A percentile compares a stretch with the other conserved stretches of the same genome.
These are phyloP conservation scores for Halenospora varia DNA, from an alignment of 495 filamentous ascomycete genomes.

Conservation along the genomic window DNA sequence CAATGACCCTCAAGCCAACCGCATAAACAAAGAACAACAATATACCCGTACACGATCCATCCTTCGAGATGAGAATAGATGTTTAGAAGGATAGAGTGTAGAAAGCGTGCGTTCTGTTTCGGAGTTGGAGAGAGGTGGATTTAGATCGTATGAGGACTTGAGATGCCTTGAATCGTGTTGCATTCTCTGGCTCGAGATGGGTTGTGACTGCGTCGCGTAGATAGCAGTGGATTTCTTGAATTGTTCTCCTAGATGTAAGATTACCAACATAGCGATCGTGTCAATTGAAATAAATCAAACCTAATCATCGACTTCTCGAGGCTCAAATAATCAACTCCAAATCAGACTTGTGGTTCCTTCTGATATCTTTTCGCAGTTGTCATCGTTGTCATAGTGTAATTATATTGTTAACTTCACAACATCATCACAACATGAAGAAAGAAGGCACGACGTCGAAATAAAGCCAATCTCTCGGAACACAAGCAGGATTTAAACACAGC, in stretches of 20 bases:
- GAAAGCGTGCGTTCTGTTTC: not conserved
- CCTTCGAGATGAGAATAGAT: not conserved
- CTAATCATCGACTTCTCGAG: not conserved
- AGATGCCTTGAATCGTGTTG: too few relatives aligned
- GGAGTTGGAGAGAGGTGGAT: not conserved
- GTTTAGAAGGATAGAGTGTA: constrained; percentile 1
- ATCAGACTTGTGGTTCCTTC: too few relatives aligned
- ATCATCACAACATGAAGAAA: not conserved
- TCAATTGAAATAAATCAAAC: not conserved
- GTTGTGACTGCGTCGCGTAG: not conserved
- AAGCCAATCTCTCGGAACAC: not conserved
- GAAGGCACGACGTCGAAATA: constrained; percentile 16
- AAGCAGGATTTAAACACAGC: not conserved
- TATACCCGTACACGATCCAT: not conserved
- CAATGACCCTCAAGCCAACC: constrained; percentile 72
- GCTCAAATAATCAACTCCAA: too few relatives aligned
- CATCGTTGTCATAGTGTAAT: too few relatives aligned
- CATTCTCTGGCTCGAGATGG: not conserved
- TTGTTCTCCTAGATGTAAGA: constrained; percentile 4
- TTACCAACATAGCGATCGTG: constrained; percentile 4
- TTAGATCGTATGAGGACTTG: too few relatives aligned
- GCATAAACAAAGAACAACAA: constrained; percentile 15
- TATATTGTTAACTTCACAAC: too few relatives aligned
- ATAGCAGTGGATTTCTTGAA: too few relatives aligned
- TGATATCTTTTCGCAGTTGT: not conserved